phyloP scores from a whole-genome alignment of 306 rosid genomes.

The Vigna trinervia region DNA sequence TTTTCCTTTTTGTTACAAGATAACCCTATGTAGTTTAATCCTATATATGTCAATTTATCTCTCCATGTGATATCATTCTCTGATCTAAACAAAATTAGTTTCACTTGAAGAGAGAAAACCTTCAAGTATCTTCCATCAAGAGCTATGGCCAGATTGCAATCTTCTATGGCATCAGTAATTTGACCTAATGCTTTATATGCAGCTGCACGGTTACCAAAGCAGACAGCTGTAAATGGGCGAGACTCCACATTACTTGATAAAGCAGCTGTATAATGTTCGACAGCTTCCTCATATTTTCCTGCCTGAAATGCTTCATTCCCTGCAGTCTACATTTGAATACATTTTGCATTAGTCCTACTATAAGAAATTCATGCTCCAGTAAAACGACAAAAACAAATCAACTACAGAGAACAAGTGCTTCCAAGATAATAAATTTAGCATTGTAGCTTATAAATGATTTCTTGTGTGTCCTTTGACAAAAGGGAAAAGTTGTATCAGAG shows the following conservation, averaged over 20 bases:
- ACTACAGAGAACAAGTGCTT: not conserved
- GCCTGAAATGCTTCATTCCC: constrained; percentile 24
- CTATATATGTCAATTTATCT: not conserved
- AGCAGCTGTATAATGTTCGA: constrained; percentile 30
- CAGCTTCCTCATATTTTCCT: constrained; percentile 17
- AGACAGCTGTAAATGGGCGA: constrained; percentile 20
- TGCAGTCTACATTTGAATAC: not conserved
- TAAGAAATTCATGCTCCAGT: not conserved
- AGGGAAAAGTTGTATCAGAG: not conserved
- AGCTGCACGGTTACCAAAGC: constrained; percentile 27
- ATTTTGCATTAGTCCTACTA: not conserved
- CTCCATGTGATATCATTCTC: not conserved
- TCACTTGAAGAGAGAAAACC: constrained; percentile 15
- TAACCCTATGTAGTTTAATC: not conserved
- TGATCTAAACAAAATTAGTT: not conserved
- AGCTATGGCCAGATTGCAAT: constrained; percentile 31
- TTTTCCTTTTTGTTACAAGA: not conserved
- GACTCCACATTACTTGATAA: constrained; percentile 21
- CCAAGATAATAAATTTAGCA: not conserved
- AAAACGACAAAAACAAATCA: not conserved
- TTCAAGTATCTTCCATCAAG: constrained; percentile 26
- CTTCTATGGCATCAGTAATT: constrained; percentile 24
- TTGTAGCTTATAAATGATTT: not conserved
- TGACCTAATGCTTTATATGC: constrained; percentile 18
- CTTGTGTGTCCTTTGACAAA: not conserved